Base-by-base conservation (phyloP, 1,284 basidiomycete genomes). In the Coriolopsis trogii region DNA sequence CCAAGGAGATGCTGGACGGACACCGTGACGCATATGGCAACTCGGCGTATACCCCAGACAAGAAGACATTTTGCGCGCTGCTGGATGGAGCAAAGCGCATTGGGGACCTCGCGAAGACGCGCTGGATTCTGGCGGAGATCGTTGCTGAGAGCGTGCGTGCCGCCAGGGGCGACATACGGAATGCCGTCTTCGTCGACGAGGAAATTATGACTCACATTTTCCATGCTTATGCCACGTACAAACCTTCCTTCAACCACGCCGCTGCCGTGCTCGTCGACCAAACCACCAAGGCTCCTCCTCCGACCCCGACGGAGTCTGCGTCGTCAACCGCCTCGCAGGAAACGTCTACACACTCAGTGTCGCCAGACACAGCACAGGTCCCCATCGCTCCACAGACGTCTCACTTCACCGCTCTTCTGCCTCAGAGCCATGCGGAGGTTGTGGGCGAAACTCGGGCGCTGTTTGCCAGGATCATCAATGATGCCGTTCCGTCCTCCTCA, bases 41-140 rank as follows among this genome's bases (percentile, higher is more conserved):
- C 4, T 72, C 78, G 10, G 73, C 74, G 12, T 87, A 89, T 63
- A 67, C 76, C 9, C 93, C 94, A 0, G 82, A 87, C 47, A 67
- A 77, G 18, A 73, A 77, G 43, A 93, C 91, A 1, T 97, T 95
- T 70, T 78, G 81, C 44, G 93, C 93, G 0, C 69, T 99, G 23
- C 71, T 99, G 49, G 92, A 96, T 56, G 94, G 93, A 0, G 90
- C 93, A 43, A 97, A 95, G 67, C 76, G 93, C 4, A 75, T 87
- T 0, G 91, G 93, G 0, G 96, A 98, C 68, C 70, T 99, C 8
- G 76, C 80, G 8, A 78, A 93, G 40, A 86, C 88, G 7, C 77
- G 95, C 53, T 98, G 95, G 95, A 89, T 98, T 51, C 73, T 99
- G 48, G 91, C 90, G 0, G 93, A 98, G 74, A 86, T 94, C 72